Base-by-base conservation (phyloP, 345 rosid species). In the Anacardium occidentale region DNA sequence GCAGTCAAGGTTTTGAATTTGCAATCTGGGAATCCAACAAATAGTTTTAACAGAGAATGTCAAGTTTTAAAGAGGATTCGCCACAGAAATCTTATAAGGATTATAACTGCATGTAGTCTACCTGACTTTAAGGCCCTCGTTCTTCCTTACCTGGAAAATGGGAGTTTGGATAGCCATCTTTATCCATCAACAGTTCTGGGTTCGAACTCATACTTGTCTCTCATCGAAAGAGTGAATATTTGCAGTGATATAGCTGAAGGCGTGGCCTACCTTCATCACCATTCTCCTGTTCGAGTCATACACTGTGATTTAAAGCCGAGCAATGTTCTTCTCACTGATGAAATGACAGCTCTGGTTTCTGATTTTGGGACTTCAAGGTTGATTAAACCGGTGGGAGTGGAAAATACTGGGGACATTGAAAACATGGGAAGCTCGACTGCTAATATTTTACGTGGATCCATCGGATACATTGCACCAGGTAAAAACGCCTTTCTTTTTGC, bases 391-490 rank as follows among this genome's bases (percentile, higher is more conserved):
- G 76, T 29, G 7, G 88, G 68, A 3, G 77, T 64, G 12, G 87
- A 85, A 56, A 80, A 71, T 66, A 66, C 64, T 21, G 80, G 74
- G 12, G 50, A 25, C n/a, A 66, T 66, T 8, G 88, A 88, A 69
- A 82, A 79, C 58, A 67, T 80, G 76, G 91, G 88, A 29, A 85
- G 40, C 74, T 82, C 89, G 18, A 87, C 89, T 3, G 83, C 85
- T 45, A 85, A 82, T 71, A 68, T 80, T 79, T 57, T 85, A 37
- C 20, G 76, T 3, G 91, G 91, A 60, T 80, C 88, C 26, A 70
- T 84, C 18, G 89, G 91, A 42, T 85, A 85, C 70, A 79, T 85
- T 29, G 88, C 91, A 37, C 91, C 89, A 79, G 91, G 91, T 88
- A 84, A 51, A 9, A 4, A 58, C 34, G 48, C 37, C 65, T 57